Percentiles rank a stretch among this genome's conserved stretches.
phyloP scores from a whole-genome alignment of 2,329 filamentous ascomycete genomes.

The Aspergillus sp. region DNA sequence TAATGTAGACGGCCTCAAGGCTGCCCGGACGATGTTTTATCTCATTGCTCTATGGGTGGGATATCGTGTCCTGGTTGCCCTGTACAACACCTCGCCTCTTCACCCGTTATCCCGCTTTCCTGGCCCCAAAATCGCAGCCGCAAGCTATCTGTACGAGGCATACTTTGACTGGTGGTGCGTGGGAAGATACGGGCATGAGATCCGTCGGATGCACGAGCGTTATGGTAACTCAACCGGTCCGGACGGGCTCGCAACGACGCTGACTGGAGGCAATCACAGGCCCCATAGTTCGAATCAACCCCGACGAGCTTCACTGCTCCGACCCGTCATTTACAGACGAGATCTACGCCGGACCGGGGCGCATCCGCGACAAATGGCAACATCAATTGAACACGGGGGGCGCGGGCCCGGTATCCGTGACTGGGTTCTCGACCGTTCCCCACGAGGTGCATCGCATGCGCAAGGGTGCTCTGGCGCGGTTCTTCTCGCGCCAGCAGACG shows the following conservation, averaged over 20 bases:
- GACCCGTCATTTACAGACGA: constrained; percentile 35
- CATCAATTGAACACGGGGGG: no score
- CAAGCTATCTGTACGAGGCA: not conserved
- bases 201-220: constrained; percentile 3
- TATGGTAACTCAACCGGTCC: not conserved
- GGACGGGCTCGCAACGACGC: not conserved
- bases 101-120: not conserved
- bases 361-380: constrained; percentile 16
- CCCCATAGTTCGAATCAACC: constrained; percentile 36
- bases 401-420: no score
- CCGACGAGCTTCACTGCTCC: constrained; percentile 33
- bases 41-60: not conserved
- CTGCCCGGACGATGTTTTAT: not conserved
- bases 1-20: not conserved
- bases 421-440: no score
- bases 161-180: not conserved
- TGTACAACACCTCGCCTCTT: not conserved
- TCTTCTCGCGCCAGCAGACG: no score
- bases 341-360: constrained; percentile 24
- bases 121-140: not conserved
- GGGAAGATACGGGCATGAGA: not conserved
- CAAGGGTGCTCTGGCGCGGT: no score
- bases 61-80: not conserved
- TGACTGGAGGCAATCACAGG: constrained; percentile 14
- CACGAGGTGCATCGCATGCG: no score